Base-by-base conservation (phyloP, 1,284 basidiomycete genomes). In the Sphagnurus paluster region DNA sequence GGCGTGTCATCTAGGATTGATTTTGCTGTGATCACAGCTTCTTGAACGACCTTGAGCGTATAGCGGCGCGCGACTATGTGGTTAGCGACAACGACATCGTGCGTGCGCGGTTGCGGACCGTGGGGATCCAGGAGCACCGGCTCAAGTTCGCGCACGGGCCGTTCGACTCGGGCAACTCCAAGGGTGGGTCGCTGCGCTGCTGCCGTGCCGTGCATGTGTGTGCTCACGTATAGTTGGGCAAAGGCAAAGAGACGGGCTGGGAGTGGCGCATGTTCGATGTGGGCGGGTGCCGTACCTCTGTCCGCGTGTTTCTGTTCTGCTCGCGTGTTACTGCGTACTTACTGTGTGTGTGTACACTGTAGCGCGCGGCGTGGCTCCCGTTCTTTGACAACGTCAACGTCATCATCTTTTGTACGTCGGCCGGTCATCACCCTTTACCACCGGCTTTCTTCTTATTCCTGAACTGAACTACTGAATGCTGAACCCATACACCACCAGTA, bases 251-350 rank as follows among this genome's bases (percentile, higher is more conserved):
- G 11, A 63, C 67, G 26, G 64, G 62, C 5, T 76, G 76, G 62
- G 77, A 81, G 59, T 84, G 81, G 81, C 69, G 75, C 24, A 79
- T 85, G 48, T 84, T 78, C 62, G 82, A 85, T 51, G 82, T 85
- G 34, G 81, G 81, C 36, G 81, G 81, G 10, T 79, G 76, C 50
- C 71, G 79, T 39, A 79, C 76, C 36, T 64, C 66, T 60, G 79
- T 81, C n/a, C 11, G 62, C 33, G 71, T 61, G 29, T 39, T 29
- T 33, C 37, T 32, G 35, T 40, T 36, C 35, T 48, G n/a, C n/a
- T n/a, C n/a, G n/a, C 16, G 23, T 14, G 11, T 29, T n/a, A 44
- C 34, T 13, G 10, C 25, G 25, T 24, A 16, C 19, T 38, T 39
- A 25, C 46, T 53, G 9, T 25, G 29, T n/a, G n/a, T n/a, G n/a